Evolutionary conservation across 1,139 yeast species (phyloP), one percentile per base, ranked within the genome.

Genomic region (Petasospora fabianii): DNA sequence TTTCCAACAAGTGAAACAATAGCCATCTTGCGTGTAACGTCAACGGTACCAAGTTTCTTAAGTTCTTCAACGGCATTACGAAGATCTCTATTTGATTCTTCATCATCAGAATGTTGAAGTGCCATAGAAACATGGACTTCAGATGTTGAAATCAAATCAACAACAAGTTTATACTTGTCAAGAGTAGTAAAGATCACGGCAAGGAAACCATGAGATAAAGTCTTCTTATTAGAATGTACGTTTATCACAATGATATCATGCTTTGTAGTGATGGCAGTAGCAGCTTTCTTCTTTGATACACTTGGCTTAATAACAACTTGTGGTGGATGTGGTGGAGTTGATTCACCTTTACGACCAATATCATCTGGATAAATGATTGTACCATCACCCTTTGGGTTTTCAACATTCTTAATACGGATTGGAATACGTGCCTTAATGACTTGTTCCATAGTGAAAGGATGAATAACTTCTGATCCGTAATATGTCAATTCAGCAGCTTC

Each of bases 41-140:
- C 97, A 31, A 92, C 96, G 1, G 83, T 69, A 32, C 98, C 98
- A 66, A 84, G 80, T 54, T 75, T 77, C 37, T 81, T 74, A 52
- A 92, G 72, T 56, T 88, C 96, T 33, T 69, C 75, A 37, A 88
- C 72, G 2, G 97, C 97, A 41, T 72, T 71, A 48, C 77, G 75
- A 50, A 84, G 68, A 27, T 72, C 71, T 42, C 65, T 65, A 36
- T 66, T 60, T 19, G 74, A 66, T 34, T 63, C 56, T 39, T 80
- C 84, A 30, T 75, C 75, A 46, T 84, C 94, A 36, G 78, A 80
- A 42, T 88, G 81, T 51, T 86, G 92, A 47, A 92, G 69, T 2
- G 98, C 98, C 98, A 92, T 90, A 14, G 97, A 90, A 21, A 92
- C 96, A 58, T 92, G 97, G 15, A 92, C 98, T 62, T 92, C 97